Evolutionary conservation across 305 asterid genomes (phyloP), one percentile per base, ranked within the genome.

Genomic region (Lippia alba): DNA sequence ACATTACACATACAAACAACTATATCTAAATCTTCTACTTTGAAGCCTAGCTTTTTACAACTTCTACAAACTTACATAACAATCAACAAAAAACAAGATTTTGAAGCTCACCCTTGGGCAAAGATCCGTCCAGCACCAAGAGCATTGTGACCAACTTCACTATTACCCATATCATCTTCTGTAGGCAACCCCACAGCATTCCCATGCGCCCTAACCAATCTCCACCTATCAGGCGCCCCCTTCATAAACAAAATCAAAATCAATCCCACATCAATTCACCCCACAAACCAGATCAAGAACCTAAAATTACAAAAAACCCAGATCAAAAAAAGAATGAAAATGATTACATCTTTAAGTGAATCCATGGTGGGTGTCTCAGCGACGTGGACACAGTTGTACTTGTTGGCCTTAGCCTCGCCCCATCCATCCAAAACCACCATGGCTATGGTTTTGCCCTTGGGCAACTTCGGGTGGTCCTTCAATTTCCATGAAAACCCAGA

Each of bases 121-220:
- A 74, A 87, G 72, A 89, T 89, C 78, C 96, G 75, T 50, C 96
- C 96, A 69, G 96, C 96, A 48, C 96, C 96, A 76, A 89, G 94
- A 60, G 96, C 96, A 74, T 89, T 89, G 79, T 89, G 96, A n/a
- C 96, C 96, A 46, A 89, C 96, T 68, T 89, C 96, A 73, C 96
- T 89, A 67, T 89, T 89, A 14, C 96, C 96, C 96, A 89, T 87
- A 56, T 89, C 96, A 71, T 89, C 96, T n/a, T 89, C 94, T 7
- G 96, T 87, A 11, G 96, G 96, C 59, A 89, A 68, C 54, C 96
- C 96, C 72, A 89, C 96, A 1, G 96, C 96, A 33, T 32, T 79
- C 30, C 96, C 96, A 48, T 89, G 94, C 18, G 96, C 94, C 81
- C 78, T 87, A 79, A 89, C 87, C 89, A 89, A 79, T 79, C 96